phyloP scores from a whole-genome alignment of 2,329 filamentous ascomycete species.

The Fusarium subtropicale region DNA sequence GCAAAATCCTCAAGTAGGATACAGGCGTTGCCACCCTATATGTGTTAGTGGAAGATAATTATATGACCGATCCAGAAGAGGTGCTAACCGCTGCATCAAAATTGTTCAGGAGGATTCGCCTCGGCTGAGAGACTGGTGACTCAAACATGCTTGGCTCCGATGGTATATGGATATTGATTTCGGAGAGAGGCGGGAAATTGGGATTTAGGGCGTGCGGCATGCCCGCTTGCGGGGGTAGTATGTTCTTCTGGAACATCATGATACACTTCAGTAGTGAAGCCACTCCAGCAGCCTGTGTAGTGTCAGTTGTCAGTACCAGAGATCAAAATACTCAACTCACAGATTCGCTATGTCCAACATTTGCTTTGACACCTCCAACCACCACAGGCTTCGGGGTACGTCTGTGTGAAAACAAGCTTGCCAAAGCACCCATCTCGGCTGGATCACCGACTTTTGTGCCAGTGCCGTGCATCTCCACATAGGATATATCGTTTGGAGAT shows the following conservation, averaged over 20 bases:
- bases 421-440: constrained; percentile 79
- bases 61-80: not conserved
- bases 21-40: constrained; percentile 75
- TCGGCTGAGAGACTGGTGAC: constrained; percentile 50
- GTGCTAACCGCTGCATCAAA: constrained; percentile 63
- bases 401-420: constrained; percentile 64
- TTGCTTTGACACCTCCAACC: constrained; percentile 72
- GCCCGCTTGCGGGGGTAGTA: constrained; percentile 63
- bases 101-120: constrained; percentile 71
- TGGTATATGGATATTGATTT: constrained; percentile 62
- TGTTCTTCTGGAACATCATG: constrained; percentile 59
- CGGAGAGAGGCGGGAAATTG: constrained; percentile 53
- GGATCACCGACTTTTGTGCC: constrained; percentile 89
- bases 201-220: constrained; percentile 61
- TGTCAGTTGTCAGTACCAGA: not conserved
- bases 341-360: constrained; percentile 72
- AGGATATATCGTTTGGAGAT: constrained; percentile 65
- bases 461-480: constrained; percentile 92
- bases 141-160: constrained; percentile 62
- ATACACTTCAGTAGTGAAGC: constrained; percentile 65
- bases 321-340: constrained; percentile 47
- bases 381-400: constrained; percentile 63
- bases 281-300: constrained; percentile 57
- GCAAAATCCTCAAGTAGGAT: constrained; percentile 69
- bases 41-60: not conserved